Conservation (phyloP, 1,284 basidiomycete genomes). For the Malassezia pachydermatis region DNA sequence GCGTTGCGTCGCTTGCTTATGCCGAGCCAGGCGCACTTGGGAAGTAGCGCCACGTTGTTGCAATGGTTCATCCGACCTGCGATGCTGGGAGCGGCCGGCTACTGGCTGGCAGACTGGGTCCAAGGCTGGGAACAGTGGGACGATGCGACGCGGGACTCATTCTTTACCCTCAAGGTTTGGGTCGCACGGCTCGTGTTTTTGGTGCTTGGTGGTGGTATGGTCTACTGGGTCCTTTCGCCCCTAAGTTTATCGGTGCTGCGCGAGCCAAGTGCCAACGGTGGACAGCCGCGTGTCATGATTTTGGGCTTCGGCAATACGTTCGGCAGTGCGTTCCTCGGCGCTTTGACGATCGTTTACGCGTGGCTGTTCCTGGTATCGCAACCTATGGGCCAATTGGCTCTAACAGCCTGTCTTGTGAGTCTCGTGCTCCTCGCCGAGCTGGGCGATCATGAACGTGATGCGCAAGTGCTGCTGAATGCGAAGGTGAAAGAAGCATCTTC, state of each 20-base stretch:
- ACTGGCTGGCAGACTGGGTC: slow-evolving; percentile 38
- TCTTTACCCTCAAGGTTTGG: slow-evolving; percentile 25
- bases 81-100: slow-evolving; percentile 30
- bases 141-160: slow-evolving; percentile 2
- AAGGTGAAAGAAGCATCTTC: neutral
- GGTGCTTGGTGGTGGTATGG: slow-evolving; percentile 20
- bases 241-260: slow-evolving; percentile 35
- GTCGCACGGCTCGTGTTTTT: slow-evolving; percentile 23
- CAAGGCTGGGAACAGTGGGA: slow-evolving; percentile 16
- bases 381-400: slow-evolving; percentile 68
- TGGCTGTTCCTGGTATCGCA: slow-evolving; percentile 62
- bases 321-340: slow-evolving; percentile 74
- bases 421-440: slow-evolving; percentile 27
- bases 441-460: slow-evolving; percentile 35
- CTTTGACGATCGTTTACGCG: slow-evolving; percentile 61
- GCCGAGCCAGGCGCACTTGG: slow-evolving; percentile 26
- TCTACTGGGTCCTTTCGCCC: slow-evolving; percentile 36
- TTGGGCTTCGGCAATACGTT: slow-evolving; percentile 82
- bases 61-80: slow-evolving; percentile 34
- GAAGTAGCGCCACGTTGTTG: slow-evolving; percentile 26
- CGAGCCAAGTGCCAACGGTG: slow-evolving; percentile 6
- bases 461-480: slow-evolving; percentile 15
- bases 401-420: slow-evolving; percentile 59
- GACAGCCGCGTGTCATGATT: slow-evolving; percentile 53
- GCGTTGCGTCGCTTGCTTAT: slow-evolving; percentile 21